phyloP scores from a whole-genome alignment of 176 grass and related monocot genomes.

The Microstegium vimineum region DNA sequence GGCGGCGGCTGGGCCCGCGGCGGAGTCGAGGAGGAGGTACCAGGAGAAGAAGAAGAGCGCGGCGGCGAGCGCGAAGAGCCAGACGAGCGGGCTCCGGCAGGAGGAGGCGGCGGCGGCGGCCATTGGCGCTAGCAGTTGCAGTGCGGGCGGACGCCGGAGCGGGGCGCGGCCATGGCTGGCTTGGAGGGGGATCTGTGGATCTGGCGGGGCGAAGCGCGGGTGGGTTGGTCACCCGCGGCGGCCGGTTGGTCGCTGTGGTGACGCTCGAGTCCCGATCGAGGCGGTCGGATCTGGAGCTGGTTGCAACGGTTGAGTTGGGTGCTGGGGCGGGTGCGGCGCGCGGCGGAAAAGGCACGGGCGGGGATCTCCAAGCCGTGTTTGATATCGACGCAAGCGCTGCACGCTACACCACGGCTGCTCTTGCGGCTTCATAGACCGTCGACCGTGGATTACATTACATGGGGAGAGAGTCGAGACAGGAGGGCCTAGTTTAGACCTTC shows the following conservation, averaged over 20 bases:
- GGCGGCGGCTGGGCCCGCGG: background rate
- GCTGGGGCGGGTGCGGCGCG: background rate
- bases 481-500: too few relatives aligned
- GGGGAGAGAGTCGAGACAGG: too few relatives aligned
- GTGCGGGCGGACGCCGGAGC: background rate
- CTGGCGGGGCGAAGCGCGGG: background rate
- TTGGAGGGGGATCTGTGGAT: slow-evolving; percentile 20
- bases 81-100: slow-evolving; percentile 42
- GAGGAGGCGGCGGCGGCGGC: slow-evolving; percentile 11
- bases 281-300: background rate
- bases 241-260: background rate
- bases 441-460: too few relatives aligned
- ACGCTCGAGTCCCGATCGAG: background rate
- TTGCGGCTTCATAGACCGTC: too few relatives aligned
- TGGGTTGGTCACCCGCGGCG: background rate
- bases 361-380: background rate
- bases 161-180: slow-evolving; percentile 22
- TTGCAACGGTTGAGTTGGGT: background rate
- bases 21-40: slow-evolving; percentile 63
- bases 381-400: background rate
- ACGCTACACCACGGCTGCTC: too few relatives aligned
- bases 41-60: slow-evolving; percentile 59
- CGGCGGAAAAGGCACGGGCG: background rate
- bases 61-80: slow-evolving; percentile 47
- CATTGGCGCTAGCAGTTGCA: slow-evolving; percentile 20